Conservation (phyloP, 2,329 filamentous ascomycete species). For the Aspergillus fischeri region DNA sequence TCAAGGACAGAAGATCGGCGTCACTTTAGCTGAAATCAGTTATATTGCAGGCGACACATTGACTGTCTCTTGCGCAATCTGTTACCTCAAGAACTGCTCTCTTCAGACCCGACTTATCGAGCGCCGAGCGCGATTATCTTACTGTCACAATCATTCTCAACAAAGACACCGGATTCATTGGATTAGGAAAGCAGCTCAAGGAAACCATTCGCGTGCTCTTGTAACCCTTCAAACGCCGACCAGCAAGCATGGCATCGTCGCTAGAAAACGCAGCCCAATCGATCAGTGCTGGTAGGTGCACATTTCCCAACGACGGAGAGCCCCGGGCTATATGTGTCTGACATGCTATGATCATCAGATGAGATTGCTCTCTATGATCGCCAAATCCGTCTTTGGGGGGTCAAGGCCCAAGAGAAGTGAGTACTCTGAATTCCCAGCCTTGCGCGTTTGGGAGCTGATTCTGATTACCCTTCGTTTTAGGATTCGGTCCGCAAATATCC, state of each 20-base stretch:
- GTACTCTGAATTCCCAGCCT: slow-evolving; percentile 3
- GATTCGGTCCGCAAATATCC: slow-evolving; percentile 82
- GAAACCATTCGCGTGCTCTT: neutral
- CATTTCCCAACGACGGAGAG: neutral
- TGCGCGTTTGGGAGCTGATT: neutral
- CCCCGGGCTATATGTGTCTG: neutral
- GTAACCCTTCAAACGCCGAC: neutral
- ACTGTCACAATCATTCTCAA: neutral
- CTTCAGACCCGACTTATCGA: too few relatives aligned
- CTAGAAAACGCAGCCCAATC: slow-evolving; percentile 20
- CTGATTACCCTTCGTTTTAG: slow-evolving; percentile 38
- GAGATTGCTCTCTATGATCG: slow-evolving; percentile 97
- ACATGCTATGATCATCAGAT: slow-evolving; percentile 50
- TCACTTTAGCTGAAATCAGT: neutral
- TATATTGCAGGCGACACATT: neutral
- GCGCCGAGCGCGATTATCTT: neutral
- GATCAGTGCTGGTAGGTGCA: slow-evolving; percentile 32
- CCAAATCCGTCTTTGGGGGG: slow-evolving; percentile 95
- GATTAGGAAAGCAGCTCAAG: neutral
- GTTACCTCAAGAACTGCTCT: too few relatives aligned
- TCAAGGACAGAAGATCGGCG: neutral
- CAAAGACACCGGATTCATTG: neutral
- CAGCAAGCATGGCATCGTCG: slow-evolving; percentile 18
- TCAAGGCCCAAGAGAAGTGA: slow-evolving; percentile 80
- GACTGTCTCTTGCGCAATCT: neutral